phyloP scores from a whole-genome alignment of 176 grass and related monocot genomes.

The Leersia perrieri region DNA sequence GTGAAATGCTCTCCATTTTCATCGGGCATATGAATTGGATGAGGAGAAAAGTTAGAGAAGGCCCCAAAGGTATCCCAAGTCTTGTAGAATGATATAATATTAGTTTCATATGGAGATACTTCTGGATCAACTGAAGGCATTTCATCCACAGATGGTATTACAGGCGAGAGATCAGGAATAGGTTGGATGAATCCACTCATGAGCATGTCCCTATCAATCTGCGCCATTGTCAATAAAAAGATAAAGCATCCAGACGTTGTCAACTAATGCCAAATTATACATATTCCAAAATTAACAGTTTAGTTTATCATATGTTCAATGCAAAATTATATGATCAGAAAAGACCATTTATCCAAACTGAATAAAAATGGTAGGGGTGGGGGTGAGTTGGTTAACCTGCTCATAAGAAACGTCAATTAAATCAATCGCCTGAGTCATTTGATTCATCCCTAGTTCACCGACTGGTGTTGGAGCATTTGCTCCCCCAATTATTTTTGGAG shows the following conservation, averaged over 20 bases:
- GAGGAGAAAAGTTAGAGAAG: conserved; percentile 96
- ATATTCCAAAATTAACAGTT: neutral
- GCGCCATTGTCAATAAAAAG: neutral
- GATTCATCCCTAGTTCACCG: conserved; percentile 84
- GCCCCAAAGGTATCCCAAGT: conserved; percentile 93
- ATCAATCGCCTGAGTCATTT: conserved; percentile 93
- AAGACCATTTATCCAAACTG: neutral
- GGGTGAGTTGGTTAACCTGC: conserved; percentile 65
- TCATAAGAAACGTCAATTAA: conserved; percentile 85
- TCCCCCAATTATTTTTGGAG: conserved; percentile 96
- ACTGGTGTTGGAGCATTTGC: conserved; percentile 88
- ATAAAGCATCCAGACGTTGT: neutral
- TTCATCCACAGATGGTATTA: conserved; percentile 79
- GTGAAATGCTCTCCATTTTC: conserved; percentile 53
- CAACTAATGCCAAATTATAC: conserved; percentile 1
- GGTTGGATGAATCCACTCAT: conserved; percentile 91
- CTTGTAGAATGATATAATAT: conserved; percentile 95
- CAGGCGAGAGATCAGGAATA: conserved; percentile 85
- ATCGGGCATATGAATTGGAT: conserved; percentile 59
- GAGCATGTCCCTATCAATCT: conserved; percentile 94
- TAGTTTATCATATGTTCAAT: neutral
- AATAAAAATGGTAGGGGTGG: neutral
- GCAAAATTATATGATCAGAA: neutral
- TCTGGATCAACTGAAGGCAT: conserved; percentile 65
- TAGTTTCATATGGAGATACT: conserved; percentile 84